Base-by-base conservation (phyloP, 2,329 filamentous ascomycete genomes). In the Fusarium avenaceum region DNA sequence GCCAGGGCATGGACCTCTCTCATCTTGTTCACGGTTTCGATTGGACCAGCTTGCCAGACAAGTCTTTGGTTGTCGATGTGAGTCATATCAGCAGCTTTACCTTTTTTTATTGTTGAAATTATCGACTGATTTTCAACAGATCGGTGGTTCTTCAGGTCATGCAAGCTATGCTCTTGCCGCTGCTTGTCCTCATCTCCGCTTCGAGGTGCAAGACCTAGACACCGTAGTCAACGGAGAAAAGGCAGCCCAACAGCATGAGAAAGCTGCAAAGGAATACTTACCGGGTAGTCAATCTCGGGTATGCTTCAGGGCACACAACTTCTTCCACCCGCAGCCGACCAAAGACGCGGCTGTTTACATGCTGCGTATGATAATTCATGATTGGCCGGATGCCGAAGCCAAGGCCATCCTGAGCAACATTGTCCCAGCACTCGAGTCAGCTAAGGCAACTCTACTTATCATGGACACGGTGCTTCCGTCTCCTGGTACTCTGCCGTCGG, bases 381-480 rank as follows among this genome's bases (percentile, higher is more conserved):
- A 57, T 30, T 57, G 54, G 54, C 54, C 54, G 3, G 46, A 51
- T 30, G 30, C 46, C 13, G 54, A 57, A 24, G 46, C 54, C 10
- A 47, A 19, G 5, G n/a, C 20, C 17, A 57, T 57, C 24, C n/a
- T 57, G 30, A 33, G 30, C 5, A 57, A 57, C 13, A 32, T 57
- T 15, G 32, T 57, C 9, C 46, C 54, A 4, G 46, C 39, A 17
- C 54, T 57, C 3, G 46, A 50, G 39, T 30, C 30, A 42, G 11
- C n/a, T 1, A 39, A 38, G 4, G 35, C 46, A 19, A 44, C 28
- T 17, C 46, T 58, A 32, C 47, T 58, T 32, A 58, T 58, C 33
- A 58, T 58, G 55, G 55, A 58, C 15, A 58, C 55, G 10, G 55
- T 58, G 10, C 33, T 58, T 17, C 55, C 55, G 4, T 24, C 40